Base-by-base conservation (phyloP, 352 stramenopile genomes). In the Pythium oligandrum region DNA sequence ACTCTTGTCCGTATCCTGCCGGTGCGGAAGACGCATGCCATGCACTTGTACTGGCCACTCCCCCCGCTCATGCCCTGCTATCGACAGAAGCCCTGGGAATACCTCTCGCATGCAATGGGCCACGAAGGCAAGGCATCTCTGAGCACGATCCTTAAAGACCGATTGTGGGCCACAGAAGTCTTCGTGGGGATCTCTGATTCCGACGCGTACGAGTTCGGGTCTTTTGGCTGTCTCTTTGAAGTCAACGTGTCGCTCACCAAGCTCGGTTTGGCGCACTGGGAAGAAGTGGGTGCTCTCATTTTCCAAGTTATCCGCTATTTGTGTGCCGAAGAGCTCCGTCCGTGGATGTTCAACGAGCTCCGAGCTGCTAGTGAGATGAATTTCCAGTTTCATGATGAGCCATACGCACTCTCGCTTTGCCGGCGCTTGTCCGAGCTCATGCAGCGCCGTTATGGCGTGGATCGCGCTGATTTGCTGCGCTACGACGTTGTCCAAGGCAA, bases 401-500 rank as follows among this genome's bases (percentile, higher is more conserved):
- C 40, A 0, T 54, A 75, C 9, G 49, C 68, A 10, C 44, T 73
- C 6, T 47, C 57, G 6, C 38, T 84, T 6, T 90, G 75, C 43
- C 64, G 62, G 3, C 61, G 68, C 6, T 47, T 91, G 30, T 75
- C 75, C 44, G 68, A 86, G 44, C 62, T 80, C 3, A 83, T 93
- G 71, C 71, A 89, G 36, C 36, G 52, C 31, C 67, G 68, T 26
- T 62, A 75, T 51, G 57, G 53, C 34, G 44, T 89, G 12, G 57
- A 66, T 2, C 66, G 69, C 4, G 47, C 57, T 2, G 78, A 89
- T 57, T 33, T 93, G 49, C 60, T 90, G 10, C 61, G 65, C 5
- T 89, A 86, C 47, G 68, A 88, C 42, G 12, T 73, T 26, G 52
- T 88, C 2, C 70, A 88, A 35, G 71, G 73, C 31, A 53, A 61